Evolutionary conservation across 192 early-diverging fungal genomes (phyloP), one percentile per base, ranked within the genome.

Genomic region (Backusella tuberculispora): DNA sequence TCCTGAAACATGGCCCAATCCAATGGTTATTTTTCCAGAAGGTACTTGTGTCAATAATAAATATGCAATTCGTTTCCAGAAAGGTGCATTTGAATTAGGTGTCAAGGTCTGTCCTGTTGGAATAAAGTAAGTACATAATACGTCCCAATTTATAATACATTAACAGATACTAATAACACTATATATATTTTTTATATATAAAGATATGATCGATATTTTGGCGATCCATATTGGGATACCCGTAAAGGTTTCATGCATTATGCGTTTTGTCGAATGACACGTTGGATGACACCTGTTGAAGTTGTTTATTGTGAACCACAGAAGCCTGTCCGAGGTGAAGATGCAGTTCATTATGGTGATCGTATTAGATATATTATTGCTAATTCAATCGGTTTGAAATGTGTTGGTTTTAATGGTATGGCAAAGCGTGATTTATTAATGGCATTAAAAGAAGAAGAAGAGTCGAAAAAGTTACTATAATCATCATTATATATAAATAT

Each of bases 21-120:
- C 76, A 72, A 77, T 77, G 76, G 42, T 77, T 37, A 77, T 77
- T 26, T 77, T 77, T 29, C 76, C 76, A 17, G 76, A 77, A 72
- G 76, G 76, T n/a, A 77, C 76, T 13, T 77, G 76, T 48, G 76
- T 77, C 46, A 77, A 77, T 43, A 77, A 77, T 37, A 40, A 64
- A 43, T 72, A 72, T 42, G 69, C 70, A 4, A 77, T 77, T 72
- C 69, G 76, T 17, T 77, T 77, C 21, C 76, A 77, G 41, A 77
- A 77, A 41, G 76, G 76, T 9, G 76, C 76, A 13, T 77, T 77
- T 66, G 70, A 77, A 64, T 41, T 77, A 13, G 76, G 76, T 34
- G 76, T 72, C 43, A 77, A 72, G 41, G 70, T 77, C 12, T 77
- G 76, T 19, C 76, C 76, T 19, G 76, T 77, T 9, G 73, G 63